Conservation (phyloP, 805 yeast genomes). For the Saccharomycopsis sp. region DNA sequence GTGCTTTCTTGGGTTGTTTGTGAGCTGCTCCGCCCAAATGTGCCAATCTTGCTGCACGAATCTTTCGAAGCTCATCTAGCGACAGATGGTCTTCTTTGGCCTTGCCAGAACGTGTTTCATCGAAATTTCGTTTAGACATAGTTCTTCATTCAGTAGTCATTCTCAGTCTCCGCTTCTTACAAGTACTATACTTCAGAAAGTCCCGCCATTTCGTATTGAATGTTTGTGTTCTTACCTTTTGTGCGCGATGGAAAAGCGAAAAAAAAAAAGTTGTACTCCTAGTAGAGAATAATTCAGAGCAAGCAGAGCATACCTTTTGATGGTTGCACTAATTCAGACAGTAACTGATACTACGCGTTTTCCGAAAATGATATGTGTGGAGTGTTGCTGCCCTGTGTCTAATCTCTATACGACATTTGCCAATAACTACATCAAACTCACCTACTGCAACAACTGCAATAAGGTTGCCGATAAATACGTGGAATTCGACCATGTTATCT, state of each 20-base stretch:
- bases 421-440: constrained; percentile 69
- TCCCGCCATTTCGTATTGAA: no score
- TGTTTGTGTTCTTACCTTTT: no score
- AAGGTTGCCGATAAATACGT: constrained; percentile 83
- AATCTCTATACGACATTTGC: constrained; percentile 68
- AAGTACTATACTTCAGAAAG: no score
- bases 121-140: background rate
- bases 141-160: no score
- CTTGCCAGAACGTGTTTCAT: background rate
- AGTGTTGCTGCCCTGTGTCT: constrained; percentile 64
- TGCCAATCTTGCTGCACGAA: background rate
- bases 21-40: no score
- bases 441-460: constrained; percentile 68
- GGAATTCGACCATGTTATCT: constrained; percentile 78
- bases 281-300: no score
- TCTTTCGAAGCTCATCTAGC: background rate
- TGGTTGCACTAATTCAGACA: no score
- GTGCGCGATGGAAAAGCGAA: no score
- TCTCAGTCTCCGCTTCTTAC: no score
- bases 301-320: no score
- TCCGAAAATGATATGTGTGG: constrained; percentile 73
- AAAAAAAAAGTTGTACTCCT: no score
- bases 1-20: background rate
- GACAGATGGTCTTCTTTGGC: background rate
- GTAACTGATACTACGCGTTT: no score